A percentile compares a stretch with the other conserved stretches of the same genome.
Evolutionary conservation across 2,329 filamentous ascomycete genomes (phyloP).

Genomic region (Talaromyces sp.): DNA sequence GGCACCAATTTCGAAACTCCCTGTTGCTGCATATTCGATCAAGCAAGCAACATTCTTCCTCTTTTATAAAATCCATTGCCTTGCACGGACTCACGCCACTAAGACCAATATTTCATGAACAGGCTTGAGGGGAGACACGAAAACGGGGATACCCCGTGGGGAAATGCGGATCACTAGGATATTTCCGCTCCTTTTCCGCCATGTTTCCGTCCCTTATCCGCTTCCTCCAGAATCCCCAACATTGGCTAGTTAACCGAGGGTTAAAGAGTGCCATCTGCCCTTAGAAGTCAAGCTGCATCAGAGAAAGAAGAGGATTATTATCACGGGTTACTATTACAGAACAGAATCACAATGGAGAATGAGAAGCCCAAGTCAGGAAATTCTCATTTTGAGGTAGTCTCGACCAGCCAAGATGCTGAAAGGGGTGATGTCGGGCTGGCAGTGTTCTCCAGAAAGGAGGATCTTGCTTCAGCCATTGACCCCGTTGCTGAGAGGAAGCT

Average conservation of each 20-base stretch:
- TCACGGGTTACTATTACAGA: not conserved
- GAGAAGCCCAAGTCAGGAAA: conserved; percentile 6
- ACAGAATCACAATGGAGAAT: not conserved
- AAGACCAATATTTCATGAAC: not conserved
- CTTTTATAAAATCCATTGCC: not conserved
- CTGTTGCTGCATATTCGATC: not conserved
- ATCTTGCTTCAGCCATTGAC: not conserved
- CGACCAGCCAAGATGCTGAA: not conserved
- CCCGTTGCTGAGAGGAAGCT: not conserved
- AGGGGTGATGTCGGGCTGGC: not conserved
- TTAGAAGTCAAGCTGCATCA: not conserved
- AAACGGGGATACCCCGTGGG: not conserved
- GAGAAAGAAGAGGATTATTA: not conserved
- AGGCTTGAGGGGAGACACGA: not conserved
- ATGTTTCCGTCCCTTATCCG: not conserved
- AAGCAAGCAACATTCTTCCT: not conserved
- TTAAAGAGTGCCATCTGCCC: not conserved
- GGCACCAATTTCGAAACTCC: not conserved
- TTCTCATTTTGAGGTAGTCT: not conserved
- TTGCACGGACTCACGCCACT: not conserved
- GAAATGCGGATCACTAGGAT: not conserved
- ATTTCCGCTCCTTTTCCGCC: not conserved
- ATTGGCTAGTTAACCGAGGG: not conserved
- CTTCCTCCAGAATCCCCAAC: not conserved
- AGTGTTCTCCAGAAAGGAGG: not conserved